Percentiles rank a stretch among this genome's conserved stretches.
These are phyloP conservation scores for Miamiensis avidus DNA, from an alignment of 169 alveolate genomes.

Conservation along the genomic window DNA sequence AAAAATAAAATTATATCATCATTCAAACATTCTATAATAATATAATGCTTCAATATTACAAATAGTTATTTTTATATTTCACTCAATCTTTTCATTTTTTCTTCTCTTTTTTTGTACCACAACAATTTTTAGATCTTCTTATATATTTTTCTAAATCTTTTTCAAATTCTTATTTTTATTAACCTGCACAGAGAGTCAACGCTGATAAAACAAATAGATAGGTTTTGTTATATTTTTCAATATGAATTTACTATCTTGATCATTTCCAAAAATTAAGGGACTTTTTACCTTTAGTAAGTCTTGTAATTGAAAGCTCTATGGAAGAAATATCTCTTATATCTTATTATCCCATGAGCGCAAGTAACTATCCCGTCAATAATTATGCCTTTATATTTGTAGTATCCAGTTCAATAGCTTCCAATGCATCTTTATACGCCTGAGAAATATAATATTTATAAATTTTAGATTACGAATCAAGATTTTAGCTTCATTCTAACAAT, in stretches of 20 bases:
- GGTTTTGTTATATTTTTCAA: neutral
- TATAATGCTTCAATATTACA: neutral
- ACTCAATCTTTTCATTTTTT: neutral
- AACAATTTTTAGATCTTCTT: slow-evolving; percentile 27
- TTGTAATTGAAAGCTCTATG: slow-evolving; percentile 13
- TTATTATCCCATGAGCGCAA: slow-evolving; percentile 26
- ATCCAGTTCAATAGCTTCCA: slow-evolving; percentile 25
- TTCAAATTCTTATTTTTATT: slow-evolving; percentile 24
- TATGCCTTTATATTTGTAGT: slow-evolving; percentile 31
- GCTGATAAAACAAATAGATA: neutral
- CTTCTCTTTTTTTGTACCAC: slow-evolving; percentile 25
- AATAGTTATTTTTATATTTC: neutral
- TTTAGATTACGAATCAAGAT: too few species aligned
- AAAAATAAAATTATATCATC: too few species aligned
- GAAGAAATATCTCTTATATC: neutral
- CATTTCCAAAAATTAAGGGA: too few species aligned
- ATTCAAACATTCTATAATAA: too few species aligned
- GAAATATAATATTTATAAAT: too few species aligned
- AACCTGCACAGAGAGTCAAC: slow-evolving; percentile 35
- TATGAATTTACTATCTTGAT: too few species aligned
- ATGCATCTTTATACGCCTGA: slow-evolving; percentile 30
- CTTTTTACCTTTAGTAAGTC: slow-evolving; percentile 19
- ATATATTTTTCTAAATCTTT: slow-evolving; percentile 29
- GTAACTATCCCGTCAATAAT: slow-evolving; percentile 25
- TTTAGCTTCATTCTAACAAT: too few species aligned